Percentiles rank a stretch among this genome's conserved stretches.
These are phyloP conservation scores for Hyaloscypha finlandica DNA, from an alignment of 495 filamentous ascomycete genomes.

Conservation along the genomic window DNA sequence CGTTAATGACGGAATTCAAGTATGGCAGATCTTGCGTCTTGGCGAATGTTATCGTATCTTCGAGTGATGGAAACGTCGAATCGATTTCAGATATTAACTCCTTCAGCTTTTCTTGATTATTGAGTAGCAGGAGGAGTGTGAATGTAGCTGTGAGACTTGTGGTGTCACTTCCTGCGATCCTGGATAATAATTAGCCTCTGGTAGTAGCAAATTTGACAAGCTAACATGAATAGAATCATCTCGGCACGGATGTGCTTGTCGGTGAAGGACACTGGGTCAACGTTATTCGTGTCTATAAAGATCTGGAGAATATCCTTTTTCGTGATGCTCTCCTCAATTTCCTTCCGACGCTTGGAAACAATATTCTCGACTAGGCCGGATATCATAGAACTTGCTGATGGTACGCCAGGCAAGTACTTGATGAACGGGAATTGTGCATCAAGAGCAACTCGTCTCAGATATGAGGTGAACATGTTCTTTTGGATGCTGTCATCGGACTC, in stretches of 20 bases:
- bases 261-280: constrained; percentile 21
- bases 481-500: constrained; percentile 13
- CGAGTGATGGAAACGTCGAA: constrained; percentile 8
- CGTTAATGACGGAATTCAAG: constrained; percentile 25
- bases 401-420: constrained; percentile 21
- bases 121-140: constrained; percentile 19
- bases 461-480: constrained; percentile 7
- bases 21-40: constrained; percentile 23
- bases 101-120: constrained; percentile 22
- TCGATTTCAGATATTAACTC: constrained; percentile 19
- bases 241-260: constrained; percentile 22
- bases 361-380: constrained; percentile 1
- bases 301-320: constrained; percentile 29
- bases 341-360: constrained; percentile 12
- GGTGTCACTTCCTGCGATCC: constrained; percentile 28
- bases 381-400: neutral
- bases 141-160: constrained; percentile 17
- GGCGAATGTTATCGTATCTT: constrained; percentile 22
- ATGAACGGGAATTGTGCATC: constrained; percentile 23
- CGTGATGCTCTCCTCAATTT: constrained; percentile 7
- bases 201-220: neutral
- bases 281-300: constrained; percentile 26
- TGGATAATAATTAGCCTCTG: neutral
- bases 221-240: constrained; percentile 29
- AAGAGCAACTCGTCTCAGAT: constrained; percentile 16